Evolutionary conservation across 2,329 filamentous ascomycete species (phyloP), one percentile per base, ranked within the genome.

Genomic region (Trichophyton simii): DNA sequence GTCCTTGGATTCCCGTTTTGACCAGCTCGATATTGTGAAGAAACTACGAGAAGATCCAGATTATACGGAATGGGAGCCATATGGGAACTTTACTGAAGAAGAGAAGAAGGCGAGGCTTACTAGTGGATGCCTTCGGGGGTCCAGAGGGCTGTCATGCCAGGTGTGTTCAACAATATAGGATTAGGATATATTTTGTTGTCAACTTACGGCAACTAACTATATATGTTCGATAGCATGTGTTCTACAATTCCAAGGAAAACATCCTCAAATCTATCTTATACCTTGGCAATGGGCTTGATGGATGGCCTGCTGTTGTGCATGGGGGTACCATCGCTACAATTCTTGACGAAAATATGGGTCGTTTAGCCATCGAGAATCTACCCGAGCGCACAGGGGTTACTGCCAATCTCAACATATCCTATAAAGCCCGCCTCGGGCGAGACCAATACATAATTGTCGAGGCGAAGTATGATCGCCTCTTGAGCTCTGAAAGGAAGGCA

Each of bases 221-320:
- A 52, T 61, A 28, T 22, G 3, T 46, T 48, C 38, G 60, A 58
- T 82, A 89, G 76, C 79, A 82, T 67, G 73, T 87, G 1, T 91
- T 88, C 69, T 83, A 80, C 77, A 83, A 88, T 69, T 68, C 75
- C 2, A 71, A 72, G 34, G 82, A 83, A 5, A 79, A 83, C 65
- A 82, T 83, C 67, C 71, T 84, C 38, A 75, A 86, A 9, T 81
- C 79, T 58, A 78, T 91, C n/a, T 76, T 91, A 3, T 87, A 80
- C 77, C 79, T 91, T 60, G 88, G 88, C 5, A 72, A 77, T n/a
- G 82, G 78, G 0, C 69, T 87, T 20, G 77, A 80, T 57, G 87
- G 88, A 3, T 91, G 87, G 86, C 87, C 87, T 1, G 80, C 82
- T 11, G 78, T 88, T 46, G 83, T 84, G 59, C 88, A 92, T 74